phyloP scores from a whole-genome alignment of 140 eudicot species.

The Bidens hawaiensis region DNA sequence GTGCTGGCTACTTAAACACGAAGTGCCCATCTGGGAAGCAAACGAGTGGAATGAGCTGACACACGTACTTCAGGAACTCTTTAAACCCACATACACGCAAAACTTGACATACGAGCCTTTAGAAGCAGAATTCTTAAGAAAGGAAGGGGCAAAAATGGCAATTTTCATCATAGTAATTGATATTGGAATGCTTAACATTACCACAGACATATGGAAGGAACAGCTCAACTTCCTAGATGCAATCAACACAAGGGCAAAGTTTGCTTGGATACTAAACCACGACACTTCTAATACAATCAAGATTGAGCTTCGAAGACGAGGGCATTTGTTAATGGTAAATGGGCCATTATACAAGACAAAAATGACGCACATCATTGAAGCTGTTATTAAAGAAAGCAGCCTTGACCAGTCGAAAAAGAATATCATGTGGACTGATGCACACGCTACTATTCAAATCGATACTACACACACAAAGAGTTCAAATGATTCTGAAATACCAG shows the following conservation, averaged over 20 bases:
- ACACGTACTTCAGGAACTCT: slow-evolving; percentile 41
- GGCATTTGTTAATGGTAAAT: slow-evolving; percentile 77
- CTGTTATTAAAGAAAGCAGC: slow-evolving; percentile 39
- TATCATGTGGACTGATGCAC: slow-evolving; percentile 25
- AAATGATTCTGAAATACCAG: slow-evolving; percentile 39
- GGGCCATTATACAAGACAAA: slow-evolving; percentile 76
- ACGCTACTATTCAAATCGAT: slow-evolving; percentile 42
- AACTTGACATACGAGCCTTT: slow-evolving; percentile 4
- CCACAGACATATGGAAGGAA: slow-evolving; percentile 71
- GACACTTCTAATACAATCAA: slow-evolving; percentile 70
- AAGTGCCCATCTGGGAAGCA: slow-evolving; percentile 52
- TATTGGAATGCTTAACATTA: slow-evolving; percentile 69
- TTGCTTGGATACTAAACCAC: slow-evolving; percentile 82
- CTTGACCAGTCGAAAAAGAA: slow-evolving; percentile 32
- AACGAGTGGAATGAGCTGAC: slow-evolving; percentile 69
- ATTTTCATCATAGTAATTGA: slow-evolving; percentile 57
- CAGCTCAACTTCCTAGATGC: slow-evolving; percentile 65
- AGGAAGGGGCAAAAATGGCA: slow-evolving; percentile 17
- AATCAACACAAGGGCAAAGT: slow-evolving; percentile 41
- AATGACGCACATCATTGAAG: slow-evolving; percentile 71
- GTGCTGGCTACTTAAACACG: slow-evolving; percentile 57
- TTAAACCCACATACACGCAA: slow-evolving; percentile 29
- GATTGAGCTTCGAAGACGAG: slow-evolving; percentile 64
- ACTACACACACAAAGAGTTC: slow-evolving; percentile 41
- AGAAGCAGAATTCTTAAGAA: slow-evolving; percentile 15